phyloP scores from a whole-genome alignment of 1,139 yeast species.

The Suhomyces choctaworum region DNA sequence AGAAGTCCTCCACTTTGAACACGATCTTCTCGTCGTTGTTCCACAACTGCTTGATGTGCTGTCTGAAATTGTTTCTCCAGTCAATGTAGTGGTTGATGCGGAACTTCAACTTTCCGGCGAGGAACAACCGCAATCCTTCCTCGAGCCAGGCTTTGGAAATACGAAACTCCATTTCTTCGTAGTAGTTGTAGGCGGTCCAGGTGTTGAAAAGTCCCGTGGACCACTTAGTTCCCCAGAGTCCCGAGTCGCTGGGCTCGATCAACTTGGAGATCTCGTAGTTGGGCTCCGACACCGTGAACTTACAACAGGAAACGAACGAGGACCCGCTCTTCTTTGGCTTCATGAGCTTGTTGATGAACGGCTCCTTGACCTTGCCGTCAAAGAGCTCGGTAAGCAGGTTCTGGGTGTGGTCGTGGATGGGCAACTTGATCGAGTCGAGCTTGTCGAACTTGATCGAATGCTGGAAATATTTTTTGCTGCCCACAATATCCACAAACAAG shows the following conservation, averaged over 20 bases:
- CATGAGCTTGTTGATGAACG: slow-evolving; percentile 36
- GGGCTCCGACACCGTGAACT: slow-evolving; percentile 32
- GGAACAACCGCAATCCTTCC: slow-evolving; percentile 34
- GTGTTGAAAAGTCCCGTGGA: slow-evolving; percentile 31
- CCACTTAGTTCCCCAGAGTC: slow-evolving; percentile 40
- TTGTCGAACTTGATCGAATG: slow-evolving; percentile 28
- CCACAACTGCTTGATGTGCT: slow-evolving; percentile 27
- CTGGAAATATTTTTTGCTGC: slow-evolving; percentile 42
- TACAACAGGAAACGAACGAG: slow-evolving; percentile 40
- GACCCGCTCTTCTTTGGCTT: slow-evolving; percentile 40
- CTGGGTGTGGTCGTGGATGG: slow-evolving; percentile 28
- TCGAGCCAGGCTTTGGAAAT: slow-evolving; percentile 33
- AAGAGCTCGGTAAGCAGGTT: slow-evolving; percentile 27
- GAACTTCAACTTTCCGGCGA: slow-evolving; percentile 32
- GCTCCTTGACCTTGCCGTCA: slow-evolving; percentile 32
- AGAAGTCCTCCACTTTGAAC: slow-evolving; percentile 42
- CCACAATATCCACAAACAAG: slow-evolving; percentile 42
- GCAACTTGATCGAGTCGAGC: slow-evolving; percentile 36
- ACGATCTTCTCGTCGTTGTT: slow-evolving; percentile 38
- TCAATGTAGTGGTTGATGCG: slow-evolving; percentile 34
- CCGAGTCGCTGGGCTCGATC: slow-evolving; percentile 24
- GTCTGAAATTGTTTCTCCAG: slow-evolving; percentile 41
- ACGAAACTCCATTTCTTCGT: slow-evolving; percentile 33
- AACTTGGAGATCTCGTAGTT: slow-evolving; percentile 36
- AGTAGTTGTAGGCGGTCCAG: slow-evolving; percentile 36